Base-by-base conservation (phyloP, 75 land plant genomes). In the Gnetum montanum region DNA sequence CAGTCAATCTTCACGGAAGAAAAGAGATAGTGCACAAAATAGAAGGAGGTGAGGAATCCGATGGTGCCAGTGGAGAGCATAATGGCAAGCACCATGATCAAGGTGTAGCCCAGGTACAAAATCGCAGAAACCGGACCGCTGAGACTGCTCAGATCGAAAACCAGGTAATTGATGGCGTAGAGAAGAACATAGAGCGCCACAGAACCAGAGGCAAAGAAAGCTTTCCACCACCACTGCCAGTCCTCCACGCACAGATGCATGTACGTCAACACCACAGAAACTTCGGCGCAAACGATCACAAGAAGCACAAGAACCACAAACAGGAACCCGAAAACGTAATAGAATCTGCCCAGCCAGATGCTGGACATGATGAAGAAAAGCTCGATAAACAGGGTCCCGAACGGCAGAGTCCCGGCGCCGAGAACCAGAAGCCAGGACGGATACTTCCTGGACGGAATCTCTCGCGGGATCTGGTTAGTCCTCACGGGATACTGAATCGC, bases 181-280 rank as follows among this genome's bases (percentile, higher is more conserved):
- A 85, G 52, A 71, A 89, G 82, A 20, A 85, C 90, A 59, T 85
- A 89, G 13, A 89, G 38, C 5, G 86, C 82, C 46, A 89, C 90
- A 1, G 90, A 89, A 3, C 95, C 95, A 20, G 86, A 85, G 3
- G 95, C 82, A 70, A 78, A 88, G 85, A 88, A 88, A 1, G 89
- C 68, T 43, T 89, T 89, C 95, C n/a, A n/a, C n/a, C n/a, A n/a
- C n/a, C n/a, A n/a, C n/a, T n/a, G n/a, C 84, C 85, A 85, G 59
- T 88, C 94, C 63, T 88, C 94, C 33, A 88, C 93, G 53, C 93
- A 84, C 22, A 88, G 89, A 59, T 84, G 94, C 90, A 88, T 88
- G 78, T 84, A 88, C 3, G 90, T 88, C 1, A 88, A 66, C 3
- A 88, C 90, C 8, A 88, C 75, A n/a, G 94, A 80, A 11, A 88